Base-by-base conservation (phyloP, 352 stramenopile genomes). In the Elongisporangium undulatum region DNA sequence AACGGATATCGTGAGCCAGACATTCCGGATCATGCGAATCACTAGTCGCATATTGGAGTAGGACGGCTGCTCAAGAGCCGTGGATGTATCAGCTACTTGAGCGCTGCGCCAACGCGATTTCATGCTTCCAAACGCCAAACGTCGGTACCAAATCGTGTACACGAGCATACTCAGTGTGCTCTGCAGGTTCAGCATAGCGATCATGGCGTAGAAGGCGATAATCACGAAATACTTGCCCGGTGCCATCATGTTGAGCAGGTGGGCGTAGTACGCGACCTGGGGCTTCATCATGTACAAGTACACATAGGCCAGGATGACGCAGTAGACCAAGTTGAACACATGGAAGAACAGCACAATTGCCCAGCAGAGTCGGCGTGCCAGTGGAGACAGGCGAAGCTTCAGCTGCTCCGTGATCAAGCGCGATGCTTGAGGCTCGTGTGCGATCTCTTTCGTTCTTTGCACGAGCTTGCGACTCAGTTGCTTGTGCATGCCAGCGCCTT, bases 301-400 rank as follows among this genome's bases (percentile, higher is more conserved):
- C 52, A 62, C 41, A 16, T 53, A 66, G 26, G 54, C 59, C 26
- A 66, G 59, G 3, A 21, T 38, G 26, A 60, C 21, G 22, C 53
- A 50, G 49, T 66, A 66, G 17, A 51, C 10, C n/a, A 22, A 54
- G 55, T 63, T 66, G 41, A 56, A 48, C 12, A 48, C 17, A 29
- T 66, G 60, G 23, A 66, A 63, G 20, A 13, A 6, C 1, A 66
- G 19, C 12, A 57, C 22, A 41, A 55, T 51, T 21, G 38, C 1
- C 59, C 59, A 64, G n/a, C 53, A 53, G 21, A 64, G 17, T 19
- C 34, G 50, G 8, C 70, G 58, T 34, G 63, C 63, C 2, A 12
- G 26, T 24, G 29, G 53, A 15, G 54, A 68, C 22, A 74, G 64
- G 34, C 67, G 62, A 5, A 74, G 49, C 22, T 51, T 56, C 15